Evolutionary conservation across 352 stramenopile species (phyloP).

Genomic region (Globisporangium radiosum): DNA sequence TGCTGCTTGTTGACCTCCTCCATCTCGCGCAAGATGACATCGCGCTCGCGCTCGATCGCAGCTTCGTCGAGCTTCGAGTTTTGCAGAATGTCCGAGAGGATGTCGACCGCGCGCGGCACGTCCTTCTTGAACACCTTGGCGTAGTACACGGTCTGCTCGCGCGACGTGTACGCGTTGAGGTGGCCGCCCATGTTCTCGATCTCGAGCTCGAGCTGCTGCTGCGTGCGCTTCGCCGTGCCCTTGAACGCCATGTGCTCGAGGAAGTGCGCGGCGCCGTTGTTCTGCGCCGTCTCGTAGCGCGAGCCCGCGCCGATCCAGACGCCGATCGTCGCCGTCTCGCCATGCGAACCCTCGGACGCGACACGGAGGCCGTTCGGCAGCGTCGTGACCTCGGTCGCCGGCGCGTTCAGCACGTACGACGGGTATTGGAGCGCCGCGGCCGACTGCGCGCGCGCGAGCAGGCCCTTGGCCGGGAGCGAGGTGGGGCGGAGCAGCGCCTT

Average conservation of each 20-base stretch:
- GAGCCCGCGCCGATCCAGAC: conserved; percentile 96
- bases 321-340: conserved; percentile 97
- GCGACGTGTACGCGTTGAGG: conserved; percentile 98
- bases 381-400: conserved; percentile 95
- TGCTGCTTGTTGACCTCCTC: conserved; percentile 98
- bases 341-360: conserved; percentile 94
- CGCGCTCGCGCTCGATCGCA: conserved; percentile 96
- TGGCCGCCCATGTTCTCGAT: conserved; percentile 99
- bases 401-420: conserved; percentile 90
- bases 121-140: conserved; percentile 99
- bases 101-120: conserved; percentile 95
- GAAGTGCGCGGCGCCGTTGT: conserved; percentile 99
- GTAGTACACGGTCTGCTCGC: conserved; percentile 99
- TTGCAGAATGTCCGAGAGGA: conserved; percentile 98
- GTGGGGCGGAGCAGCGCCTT: conserved; percentile 45
- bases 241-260: conserved; percentile 99
- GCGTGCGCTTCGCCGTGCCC: conserved; percentile 94
- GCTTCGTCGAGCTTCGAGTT: conserved; percentile 96
- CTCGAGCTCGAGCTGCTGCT: conserved; percentile 98
- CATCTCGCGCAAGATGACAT: conserved; percentile 99
- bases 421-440: conserved; percentile 69
- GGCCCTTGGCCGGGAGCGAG: conserved; percentile 18
- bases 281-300: conserved; percentile 97
- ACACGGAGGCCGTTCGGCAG: conserved; percentile 96
- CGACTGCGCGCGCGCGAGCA: conserved; percentile 66